Conservation (phyloP, 768 basidiomycete genomes). For the Tremella fuciformis region DNA sequence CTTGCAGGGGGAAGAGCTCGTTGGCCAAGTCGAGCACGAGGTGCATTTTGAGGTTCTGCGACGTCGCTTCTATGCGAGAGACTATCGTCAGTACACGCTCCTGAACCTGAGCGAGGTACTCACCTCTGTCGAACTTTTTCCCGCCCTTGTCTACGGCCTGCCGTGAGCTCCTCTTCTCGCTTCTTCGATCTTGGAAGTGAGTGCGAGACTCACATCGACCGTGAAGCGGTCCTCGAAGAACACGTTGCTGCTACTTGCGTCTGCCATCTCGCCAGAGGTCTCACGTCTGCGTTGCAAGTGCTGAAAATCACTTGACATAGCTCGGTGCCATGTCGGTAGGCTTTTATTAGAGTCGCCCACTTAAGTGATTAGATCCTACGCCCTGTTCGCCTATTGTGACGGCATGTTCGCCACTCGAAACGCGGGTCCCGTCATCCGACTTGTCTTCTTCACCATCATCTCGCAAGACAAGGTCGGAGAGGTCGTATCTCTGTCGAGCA, state of each 20-base stretch:
- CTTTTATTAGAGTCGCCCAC: no score
- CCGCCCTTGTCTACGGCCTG: conserved; percentile 62
- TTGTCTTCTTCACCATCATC: neutral
- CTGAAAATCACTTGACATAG: no score
- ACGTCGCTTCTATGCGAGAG: conserved; percentile 82
- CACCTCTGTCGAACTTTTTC: conserved; percentile 97
- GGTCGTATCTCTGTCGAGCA: no score
- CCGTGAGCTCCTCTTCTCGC: conserved; percentile 7
- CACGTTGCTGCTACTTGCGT: conserved; percentile 53
- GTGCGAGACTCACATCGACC: conserved; percentile 63
- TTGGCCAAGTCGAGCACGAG: conserved; percentile 90
- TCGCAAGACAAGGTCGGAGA: no score
- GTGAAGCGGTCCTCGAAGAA: conserved; percentile 93
- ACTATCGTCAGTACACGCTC: conserved; percentile 57
- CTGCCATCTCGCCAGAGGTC: conserved; percentile 23
- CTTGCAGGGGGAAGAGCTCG: conserved; percentile 75
- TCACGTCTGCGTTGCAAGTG: no score
- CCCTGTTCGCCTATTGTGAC: no score
- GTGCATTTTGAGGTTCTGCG: conserved; percentile 87
- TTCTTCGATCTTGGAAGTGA: conserved; percentile 25
- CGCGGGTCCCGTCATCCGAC: neutral
- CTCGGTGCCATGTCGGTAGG: no score
- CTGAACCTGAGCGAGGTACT: conserved; percentile 30
- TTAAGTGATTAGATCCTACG: no score
- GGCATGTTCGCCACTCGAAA: neutral